Conservation (phyloP, 257 asterid species). For the Solanum chmielewskii region DNA sequence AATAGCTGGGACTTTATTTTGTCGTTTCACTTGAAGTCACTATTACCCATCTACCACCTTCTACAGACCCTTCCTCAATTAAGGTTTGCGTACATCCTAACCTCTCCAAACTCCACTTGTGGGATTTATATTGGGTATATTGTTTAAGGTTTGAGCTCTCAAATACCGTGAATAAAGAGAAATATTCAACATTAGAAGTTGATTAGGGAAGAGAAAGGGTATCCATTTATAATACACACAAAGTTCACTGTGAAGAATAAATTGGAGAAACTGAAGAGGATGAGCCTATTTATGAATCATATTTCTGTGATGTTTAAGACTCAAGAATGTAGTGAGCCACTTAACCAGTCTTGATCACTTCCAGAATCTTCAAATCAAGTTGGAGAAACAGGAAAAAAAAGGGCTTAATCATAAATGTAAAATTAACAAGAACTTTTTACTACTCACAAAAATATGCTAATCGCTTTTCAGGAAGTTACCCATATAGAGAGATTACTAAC, state of each 20-base stretch:
- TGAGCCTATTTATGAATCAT: not conserved
- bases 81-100: not conserved
- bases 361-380: not conserved
- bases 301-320: not conserved
- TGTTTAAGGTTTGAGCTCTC: not conserved
- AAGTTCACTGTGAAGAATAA: not conserved
- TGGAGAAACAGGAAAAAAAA: not conserved
- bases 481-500: not conserved
- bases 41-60: not conserved
- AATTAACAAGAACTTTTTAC: not conserved
- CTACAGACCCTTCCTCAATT: not conserved
- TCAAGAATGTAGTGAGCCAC: not conserved
- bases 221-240: not conserved
- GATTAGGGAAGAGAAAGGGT: not conserved
- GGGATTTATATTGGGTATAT: not conserved
- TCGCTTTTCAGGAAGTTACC: not conserved
- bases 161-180: not conserved
- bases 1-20: not conserved
- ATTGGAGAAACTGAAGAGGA: not conserved
- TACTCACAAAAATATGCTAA: not conserved
- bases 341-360: not conserved
- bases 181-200: not conserved
- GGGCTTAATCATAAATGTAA: not conserved
- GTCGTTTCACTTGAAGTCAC: not conserved
- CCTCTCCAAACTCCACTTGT: not conserved